Conservation (phyloP, 139 green algal species). For the Chlamydomonas sp. region DNA sequence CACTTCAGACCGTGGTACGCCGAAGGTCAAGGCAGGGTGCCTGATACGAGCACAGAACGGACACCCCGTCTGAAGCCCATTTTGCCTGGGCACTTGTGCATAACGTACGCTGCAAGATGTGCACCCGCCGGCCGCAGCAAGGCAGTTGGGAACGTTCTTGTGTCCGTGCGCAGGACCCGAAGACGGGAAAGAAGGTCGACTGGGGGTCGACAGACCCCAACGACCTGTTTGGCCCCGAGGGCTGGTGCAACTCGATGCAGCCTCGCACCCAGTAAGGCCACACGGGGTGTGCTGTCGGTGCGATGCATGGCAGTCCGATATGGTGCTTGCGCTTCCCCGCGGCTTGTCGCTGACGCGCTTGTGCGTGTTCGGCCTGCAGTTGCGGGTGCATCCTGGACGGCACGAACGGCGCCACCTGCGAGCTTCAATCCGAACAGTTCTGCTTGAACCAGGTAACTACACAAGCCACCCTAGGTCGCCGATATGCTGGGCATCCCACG, state of each 20-base stretch:
- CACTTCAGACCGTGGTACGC: too few species aligned
- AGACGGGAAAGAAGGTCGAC: background rate
- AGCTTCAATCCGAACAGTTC: background rate
- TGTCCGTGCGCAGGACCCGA: too few species aligned
- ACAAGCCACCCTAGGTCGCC: too few species aligned
- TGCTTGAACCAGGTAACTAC: constrained; percentile 30
- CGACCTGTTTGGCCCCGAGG: background rate
- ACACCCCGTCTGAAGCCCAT: background rate
- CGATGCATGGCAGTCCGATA: background rate
- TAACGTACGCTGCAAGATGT: background rate
- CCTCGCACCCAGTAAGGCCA: background rate
- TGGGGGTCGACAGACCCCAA: background rate
- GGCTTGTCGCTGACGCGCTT: too few species aligned
- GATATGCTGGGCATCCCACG: too few species aligned
- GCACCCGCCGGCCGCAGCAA: background rate
- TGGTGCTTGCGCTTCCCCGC: background rate
- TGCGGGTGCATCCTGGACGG: constrained; percentile 27
- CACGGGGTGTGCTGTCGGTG: too few species aligned
- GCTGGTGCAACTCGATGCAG: background rate
- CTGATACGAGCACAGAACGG: background rate
- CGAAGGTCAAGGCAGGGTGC: background rate
- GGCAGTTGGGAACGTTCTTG: background rate
- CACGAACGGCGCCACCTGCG: background rate
- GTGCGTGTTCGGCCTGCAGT: background rate
- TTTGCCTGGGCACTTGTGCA: background rate